phyloP scores from a whole-genome alignment of 2,329 filamentous ascomycete genomes.

The Stachybotrys echinatus region DNA sequence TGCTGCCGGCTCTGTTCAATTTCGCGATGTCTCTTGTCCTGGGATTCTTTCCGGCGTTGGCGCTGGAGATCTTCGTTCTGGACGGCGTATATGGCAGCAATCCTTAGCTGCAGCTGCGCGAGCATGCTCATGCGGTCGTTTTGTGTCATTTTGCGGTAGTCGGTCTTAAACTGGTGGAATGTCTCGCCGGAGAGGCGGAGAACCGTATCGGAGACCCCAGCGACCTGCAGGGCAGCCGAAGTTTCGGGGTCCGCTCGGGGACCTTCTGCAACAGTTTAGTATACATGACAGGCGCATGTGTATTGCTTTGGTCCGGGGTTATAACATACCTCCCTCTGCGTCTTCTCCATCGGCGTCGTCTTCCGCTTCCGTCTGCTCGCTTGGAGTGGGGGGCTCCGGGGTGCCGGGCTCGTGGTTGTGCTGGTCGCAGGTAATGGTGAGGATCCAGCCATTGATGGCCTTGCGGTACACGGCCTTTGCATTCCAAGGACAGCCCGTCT shows the following conservation, averaged over 20 bases:
- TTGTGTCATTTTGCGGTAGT: conserved; percentile 37
- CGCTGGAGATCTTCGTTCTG: conserved; percentile 39
- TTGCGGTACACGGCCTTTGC: conserved; percentile 39
- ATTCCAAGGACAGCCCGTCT: conserved; percentile 40
- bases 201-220: conserved; percentile 30
- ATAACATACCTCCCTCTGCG: conserved; percentile 15
- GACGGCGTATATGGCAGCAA: conserved; percentile 38
- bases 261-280: conserved; percentile 13
- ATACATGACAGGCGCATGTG: conserved; percentile 3
- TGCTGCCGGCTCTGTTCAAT: conserved; percentile 27
- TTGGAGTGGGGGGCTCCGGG: conserved; percentile 33
- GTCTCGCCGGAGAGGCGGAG: conserved; percentile 37
- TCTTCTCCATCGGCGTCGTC: conserved; percentile 23
- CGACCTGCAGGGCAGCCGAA: conserved; percentile 29
- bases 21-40: conserved; percentile 30
- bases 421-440: conserved; percentile 37
- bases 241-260: conserved; percentile 30
- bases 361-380: conserved; percentile 25
- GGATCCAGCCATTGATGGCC: conserved; percentile 36
- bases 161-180: conserved; percentile 37
- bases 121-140: conserved; percentile 31
- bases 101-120: conserved; percentile 33
- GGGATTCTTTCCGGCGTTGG: conserved; percentile 30
- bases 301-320: not conserved
- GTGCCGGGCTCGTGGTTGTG: conserved; percentile 40